phyloP scores from a whole-genome alignment of 306 rosid genomes.

The Lithocarpus polystachyus region DNA sequence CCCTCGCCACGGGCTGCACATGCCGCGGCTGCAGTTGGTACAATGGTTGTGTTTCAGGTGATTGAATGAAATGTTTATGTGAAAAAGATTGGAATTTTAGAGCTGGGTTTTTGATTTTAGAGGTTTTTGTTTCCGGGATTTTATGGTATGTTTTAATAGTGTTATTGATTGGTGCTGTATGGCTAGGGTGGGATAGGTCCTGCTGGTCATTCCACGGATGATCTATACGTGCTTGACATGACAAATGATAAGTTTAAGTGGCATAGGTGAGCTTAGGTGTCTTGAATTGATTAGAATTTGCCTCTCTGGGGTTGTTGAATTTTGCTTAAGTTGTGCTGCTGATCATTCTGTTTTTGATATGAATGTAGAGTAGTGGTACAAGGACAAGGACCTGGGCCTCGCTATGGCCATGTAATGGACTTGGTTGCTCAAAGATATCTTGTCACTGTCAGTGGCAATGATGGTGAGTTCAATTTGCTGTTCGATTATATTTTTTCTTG shows the following conservation, averaged over 20 bases:
- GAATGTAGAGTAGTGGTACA: conserved; percentile 84
- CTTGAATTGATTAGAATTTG: conserved; percentile 11
- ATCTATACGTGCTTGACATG: conserved; percentile 86
- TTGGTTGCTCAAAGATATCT: conserved; percentile 99
- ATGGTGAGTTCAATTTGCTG: conserved; percentile 59
- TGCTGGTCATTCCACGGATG: conserved; percentile 98
- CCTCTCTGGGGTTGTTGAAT: conserved; percentile 12
- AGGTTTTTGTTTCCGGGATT: background rate
- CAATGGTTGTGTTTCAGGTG: conserved; percentile 99
- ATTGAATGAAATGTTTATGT: conserved; percentile 7
- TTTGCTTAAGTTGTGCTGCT: conserved; percentile 5
- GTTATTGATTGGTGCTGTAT: conserved; percentile 32
- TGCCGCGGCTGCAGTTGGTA: conserved; percentile 92
- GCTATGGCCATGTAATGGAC: conserved; percentile 98
- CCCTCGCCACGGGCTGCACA: conserved; percentile 99
- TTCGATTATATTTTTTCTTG: background rate
- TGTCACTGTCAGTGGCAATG: conserved; percentile 92
- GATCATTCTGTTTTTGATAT: conserved; percentile 21
- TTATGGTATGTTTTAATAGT: conserved; percentile 15
- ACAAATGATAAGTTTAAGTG: conserved; percentile 90
- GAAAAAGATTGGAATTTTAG: background rate
- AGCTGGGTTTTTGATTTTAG: background rate
- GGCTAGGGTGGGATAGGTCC: conserved; percentile 99
- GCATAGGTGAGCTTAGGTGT: conserved; percentile 74
- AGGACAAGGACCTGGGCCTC: conserved; percentile 99